Evolutionary conservation across 176 grass and related monocot genomes (phyloP), one percentile per base, ranked within the genome.

Genomic region (Musa schizocarpa): DNA sequence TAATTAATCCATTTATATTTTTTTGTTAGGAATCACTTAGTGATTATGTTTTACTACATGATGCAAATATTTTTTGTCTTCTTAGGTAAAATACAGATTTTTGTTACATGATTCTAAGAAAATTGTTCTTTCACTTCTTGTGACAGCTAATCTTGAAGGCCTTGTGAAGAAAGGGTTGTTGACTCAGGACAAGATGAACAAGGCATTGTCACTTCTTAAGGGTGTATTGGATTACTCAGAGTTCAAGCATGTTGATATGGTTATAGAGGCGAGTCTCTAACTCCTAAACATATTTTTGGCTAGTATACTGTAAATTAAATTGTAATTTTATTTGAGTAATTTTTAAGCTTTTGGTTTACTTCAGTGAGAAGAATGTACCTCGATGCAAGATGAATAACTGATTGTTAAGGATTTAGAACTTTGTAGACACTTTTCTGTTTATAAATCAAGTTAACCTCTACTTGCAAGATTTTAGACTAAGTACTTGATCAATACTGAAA

Each of bases 171-270:
- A 88, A 87, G 91, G 95, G 1, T 89, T 90, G 48, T 61, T 99
- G 79, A 87, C 95, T 77, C 83, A 99, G 75, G 95, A 94, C 55
- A 99, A 85, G 73, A 90, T 88, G 86, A 91, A 84, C 65, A 99
- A 99, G 52, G 66, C 95, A n/a, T 78, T 92, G 29, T 94, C 88
- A 66, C 86, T 94, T 83, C 80, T 99, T 17, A 94, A 92, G 80
- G 95, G 91, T 81, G 82, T 65, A 53, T 79, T 94, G 27, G 90
- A 99, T 87, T 99, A 94, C 85, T 83, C 76, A 11, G 90, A 99
- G 72, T 99, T 99, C 82, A 89, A 89, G 80, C 80, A 94, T 83
- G 88, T 94, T 74, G 95, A 99, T 89, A 88, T 99, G 90, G 95
- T 99, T 86, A 99, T 99, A 14, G 95, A 99, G 95, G 95, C 89